A percentile compares a stretch with the other conserved stretches of the same genome.
Evolutionary conservation across 2,329 filamentous ascomycete species (phyloP).

Genomic region (Ophidiomyces ophidiicola): DNA sequence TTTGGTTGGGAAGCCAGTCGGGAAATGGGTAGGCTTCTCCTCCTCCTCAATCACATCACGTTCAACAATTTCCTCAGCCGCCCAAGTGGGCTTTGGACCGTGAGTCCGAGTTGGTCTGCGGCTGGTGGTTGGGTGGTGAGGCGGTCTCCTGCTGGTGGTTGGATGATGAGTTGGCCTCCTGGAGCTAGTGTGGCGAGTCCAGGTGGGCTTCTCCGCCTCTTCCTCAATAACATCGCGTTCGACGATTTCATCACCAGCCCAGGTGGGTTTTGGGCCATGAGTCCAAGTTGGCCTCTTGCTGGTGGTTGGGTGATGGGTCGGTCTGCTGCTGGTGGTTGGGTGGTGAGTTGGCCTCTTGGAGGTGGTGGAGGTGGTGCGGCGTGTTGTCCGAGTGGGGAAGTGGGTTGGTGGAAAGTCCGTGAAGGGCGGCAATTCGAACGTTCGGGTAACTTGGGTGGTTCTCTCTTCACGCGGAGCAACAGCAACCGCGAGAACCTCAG

Average conservation of each 20-base stretch:
- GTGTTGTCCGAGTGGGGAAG: too few species aligned
- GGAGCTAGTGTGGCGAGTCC: not conserved
- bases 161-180: too few species aligned
- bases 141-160: not conserved
- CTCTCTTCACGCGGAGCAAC: not conserved
- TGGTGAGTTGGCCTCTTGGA: too few species aligned
- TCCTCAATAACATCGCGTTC: constrained; percentile 5
- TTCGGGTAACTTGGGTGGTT: not conserved
- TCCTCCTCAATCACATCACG: constrained; percentile 1
- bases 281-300: not conserved
- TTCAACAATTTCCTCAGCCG: constrained; percentile 1
- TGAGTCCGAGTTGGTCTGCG: not conserved
- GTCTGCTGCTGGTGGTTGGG: too few species aligned
- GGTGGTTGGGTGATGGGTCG: too few species aligned
- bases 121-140: not conserved
- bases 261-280: not conserved
- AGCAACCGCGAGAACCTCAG: constrained; percentile 5
- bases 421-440: constrained; percentile 4
- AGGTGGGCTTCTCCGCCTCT: not conserved
- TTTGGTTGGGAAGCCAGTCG: not conserved
- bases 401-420: too few species aligned
- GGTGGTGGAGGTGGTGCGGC: too few species aligned
- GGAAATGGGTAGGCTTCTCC: too few species aligned
- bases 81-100: not conserved
- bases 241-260: not conserved